A percentile compares a stretch with the other conserved stretches of the same genome.
phyloP scores from a whole-genome alignment of 768 basidiomycete genomes.

The Scleroderma bovista region DNA sequence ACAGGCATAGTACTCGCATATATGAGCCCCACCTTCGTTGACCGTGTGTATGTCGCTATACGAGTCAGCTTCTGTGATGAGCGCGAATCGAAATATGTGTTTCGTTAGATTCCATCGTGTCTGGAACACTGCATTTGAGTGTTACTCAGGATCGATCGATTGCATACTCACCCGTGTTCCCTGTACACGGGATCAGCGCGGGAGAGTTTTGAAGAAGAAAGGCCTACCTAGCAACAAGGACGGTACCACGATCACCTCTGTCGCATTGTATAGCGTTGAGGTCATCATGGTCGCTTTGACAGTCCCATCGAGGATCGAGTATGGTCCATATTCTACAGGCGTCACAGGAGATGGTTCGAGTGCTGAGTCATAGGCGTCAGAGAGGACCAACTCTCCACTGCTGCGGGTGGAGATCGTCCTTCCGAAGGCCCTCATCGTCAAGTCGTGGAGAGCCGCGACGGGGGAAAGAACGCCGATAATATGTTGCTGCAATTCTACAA shows the following conservation, averaged over 20 bases:
- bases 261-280: constrained; percentile 4
- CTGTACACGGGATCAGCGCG: not conserved
- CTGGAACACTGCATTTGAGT: not conserved
- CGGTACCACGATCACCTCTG: constrained; percentile 12
- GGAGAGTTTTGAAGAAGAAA: not conserved
- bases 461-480: constrained; percentile 27
- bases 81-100: constrained; percentile 58
- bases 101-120: constrained; percentile 17
- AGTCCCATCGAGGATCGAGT: constrained; percentile 21
- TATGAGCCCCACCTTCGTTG: constrained; percentile 10
- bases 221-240: constrained; percentile 10
- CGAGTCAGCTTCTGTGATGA: constrained; percentile 9
- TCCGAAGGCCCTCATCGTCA: constrained; percentile 56
- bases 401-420: constrained; percentile 29
- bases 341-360: constrained; percentile 65
- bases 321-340: constrained; percentile 19
- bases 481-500: constrained; percentile 14
- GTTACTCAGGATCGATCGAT: not conserved
- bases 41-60: constrained; percentile 15
- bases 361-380: constrained; percentile 41
- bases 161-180: constrained; percentile 13
- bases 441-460: constrained; percentile 47
- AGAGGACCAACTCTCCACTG: constrained; percentile 44
- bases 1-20: not conserved
- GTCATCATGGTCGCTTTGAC: constrained; percentile 29